Evolutionary conservation across 768 basidiomycete genomes (phyloP), one percentile per base, ranked within the genome.

Genomic region (Arthromyces matolae): DNA sequence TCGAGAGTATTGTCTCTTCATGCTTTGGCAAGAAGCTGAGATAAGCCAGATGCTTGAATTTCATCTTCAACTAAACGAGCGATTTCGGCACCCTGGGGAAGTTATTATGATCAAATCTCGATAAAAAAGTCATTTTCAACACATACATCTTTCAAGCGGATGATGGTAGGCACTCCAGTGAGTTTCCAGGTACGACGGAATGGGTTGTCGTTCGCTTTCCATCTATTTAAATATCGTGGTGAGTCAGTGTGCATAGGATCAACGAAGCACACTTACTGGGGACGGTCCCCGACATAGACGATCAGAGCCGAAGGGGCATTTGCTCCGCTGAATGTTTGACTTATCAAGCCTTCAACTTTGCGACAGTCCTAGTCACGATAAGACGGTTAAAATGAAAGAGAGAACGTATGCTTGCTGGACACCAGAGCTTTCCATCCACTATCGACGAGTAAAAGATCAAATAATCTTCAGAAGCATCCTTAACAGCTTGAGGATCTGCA

Each of bases 371-470:
- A 29, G 34, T 24, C 10, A 36, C 25, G 40, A 6, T 27, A 7
- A 42, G 5, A 20, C 5, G 5, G 5, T 51, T 14, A 22, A 22
- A 7, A 20, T 20, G 42, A 13, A 14, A 29, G 36, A 45, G 9
- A 24, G 31, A 18, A 18, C n/a, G 22, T 7, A 22, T 33, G 71
- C 75, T 38, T 55, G 89, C 87, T 20, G 83, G 77, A 60, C 87
- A 89, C 87, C 88, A 89, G 60, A 82, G 64, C 45, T 68, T 61
- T 22, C 81, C 85, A 49, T 78, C 71, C 1, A 80, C 74, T 41
- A 81, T 69, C 16, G 84, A 86, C 8, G 86, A 77, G 52, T 83
- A 88, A 62, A 89, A 87, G n/a, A 90, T 67, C 22, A 88, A 45
- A 49, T 74, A 86, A 13, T 69, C 59, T 33, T 81, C 79, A n/a